A percentile compares a stretch with the other conserved stretches of the same genome.
Evolutionary conservation across 345 rosid genomes (phyloP).

Genomic region (Melaleuca alternifolia): DNA sequence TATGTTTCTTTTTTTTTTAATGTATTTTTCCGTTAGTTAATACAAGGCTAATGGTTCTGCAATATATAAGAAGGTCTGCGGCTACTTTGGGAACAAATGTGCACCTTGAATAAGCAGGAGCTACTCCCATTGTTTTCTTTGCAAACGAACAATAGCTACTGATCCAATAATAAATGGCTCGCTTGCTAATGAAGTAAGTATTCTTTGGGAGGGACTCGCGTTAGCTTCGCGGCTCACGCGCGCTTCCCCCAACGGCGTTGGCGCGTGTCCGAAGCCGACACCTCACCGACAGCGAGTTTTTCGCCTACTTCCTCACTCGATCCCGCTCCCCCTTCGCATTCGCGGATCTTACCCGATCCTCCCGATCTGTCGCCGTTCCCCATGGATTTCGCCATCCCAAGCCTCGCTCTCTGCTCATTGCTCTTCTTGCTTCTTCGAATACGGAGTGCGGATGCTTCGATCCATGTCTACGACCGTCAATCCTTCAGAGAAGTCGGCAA

Average conservation of each 20-base stretch:
- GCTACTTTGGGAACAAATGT: neutral
- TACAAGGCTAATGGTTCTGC: neutral
- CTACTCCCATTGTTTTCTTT: neutral
- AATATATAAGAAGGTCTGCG: neutral
- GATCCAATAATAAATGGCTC: no score
- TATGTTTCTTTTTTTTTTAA: neutral
- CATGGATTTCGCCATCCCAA: conserved; percentile 27
- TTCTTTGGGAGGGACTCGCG: no score
- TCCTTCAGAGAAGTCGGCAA: conserved; percentile 78
- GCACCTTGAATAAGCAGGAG: no score
- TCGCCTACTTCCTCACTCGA: neutral
- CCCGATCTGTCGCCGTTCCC: neutral
- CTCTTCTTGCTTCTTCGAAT: conserved; percentile 13
- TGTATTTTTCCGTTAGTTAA: neutral
- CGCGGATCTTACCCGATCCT: conserved; percentile 10
- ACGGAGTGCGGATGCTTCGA: conserved; percentile 34
- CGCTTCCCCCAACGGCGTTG: neutral
- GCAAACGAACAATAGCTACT: no score
- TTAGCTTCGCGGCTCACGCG: neutral
- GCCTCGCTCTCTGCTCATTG: neutral
- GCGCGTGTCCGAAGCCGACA: neutral
- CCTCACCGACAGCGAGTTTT: conserved; percentile 1
- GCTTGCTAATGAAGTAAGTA: no score
- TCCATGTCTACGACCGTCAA: conserved; percentile 54
- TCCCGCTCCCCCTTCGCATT: neutral